phyloP scores from a whole-genome alignment of 1,284 basidiomycete genomes.

The Rhodofomes roseus region DNA sequence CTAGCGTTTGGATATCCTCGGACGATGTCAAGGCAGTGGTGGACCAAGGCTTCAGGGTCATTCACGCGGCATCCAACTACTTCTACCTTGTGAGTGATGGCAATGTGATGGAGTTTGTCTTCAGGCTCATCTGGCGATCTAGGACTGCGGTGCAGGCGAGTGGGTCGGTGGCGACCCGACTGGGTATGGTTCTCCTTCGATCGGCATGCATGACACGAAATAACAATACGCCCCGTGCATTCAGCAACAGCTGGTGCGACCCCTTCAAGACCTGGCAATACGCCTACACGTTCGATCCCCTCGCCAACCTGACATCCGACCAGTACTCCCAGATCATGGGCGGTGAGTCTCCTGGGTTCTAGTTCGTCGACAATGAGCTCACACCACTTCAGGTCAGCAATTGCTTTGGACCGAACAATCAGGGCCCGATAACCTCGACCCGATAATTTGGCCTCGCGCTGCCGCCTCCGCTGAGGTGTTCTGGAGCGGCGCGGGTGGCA shows the following conservation, averaged over 20 bases:
- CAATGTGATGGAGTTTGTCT: neutral
- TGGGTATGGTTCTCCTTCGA: conserved; percentile 29
- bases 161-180: conserved; percentile 66
- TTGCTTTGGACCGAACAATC: conserved; percentile 81
- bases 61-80: conserved; percentile 54
- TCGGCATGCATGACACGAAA: neutral
- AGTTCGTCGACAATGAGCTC: neutral
- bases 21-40: conserved; percentile 41
- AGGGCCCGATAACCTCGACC: conserved; percentile 65
- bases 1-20: conserved; percentile 55
- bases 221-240: conserved; percentile 18
- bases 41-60: conserved; percentile 43
- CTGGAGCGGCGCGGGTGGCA: conserved; percentile 67
- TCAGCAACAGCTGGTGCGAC: conserved; percentile 58
- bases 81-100: conserved; percentile 49
- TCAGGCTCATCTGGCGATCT: neutral
- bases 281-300: conserved; percentile 73
- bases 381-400: conserved; percentile 39
- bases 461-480: conserved; percentile 79
- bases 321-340: conserved; percentile 61
- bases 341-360: conserved; percentile 22
- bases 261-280: conserved; percentile 79
- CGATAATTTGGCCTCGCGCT: conserved; percentile 76
- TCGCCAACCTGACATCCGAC: conserved; percentile 46
- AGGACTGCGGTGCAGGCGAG: conserved; percentile 78